Evolutionary conservation across 176 grass and related monocot genomes (phyloP), one percentile per base, ranked within the genome.

Genomic region (Zea luxurians): DNA sequence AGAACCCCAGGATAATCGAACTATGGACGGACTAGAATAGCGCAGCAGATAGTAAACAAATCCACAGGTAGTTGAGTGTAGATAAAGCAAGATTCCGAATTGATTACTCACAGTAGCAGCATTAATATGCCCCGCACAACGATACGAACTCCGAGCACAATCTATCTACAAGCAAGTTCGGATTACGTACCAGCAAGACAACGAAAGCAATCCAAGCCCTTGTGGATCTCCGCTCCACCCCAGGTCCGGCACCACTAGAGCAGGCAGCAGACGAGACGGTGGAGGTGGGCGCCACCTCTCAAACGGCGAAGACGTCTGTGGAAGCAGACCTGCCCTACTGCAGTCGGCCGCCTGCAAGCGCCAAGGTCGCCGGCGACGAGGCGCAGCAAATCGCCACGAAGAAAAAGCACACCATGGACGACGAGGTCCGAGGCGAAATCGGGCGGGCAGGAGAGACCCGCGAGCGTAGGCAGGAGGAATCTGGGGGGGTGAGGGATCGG

Each of bases 41-140:
- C 47, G 34, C 46, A 18, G 13, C 45, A 65, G 34, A 3, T 12
- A 2, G 46, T 16, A 52, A 66, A 16, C 61, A 20, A 50, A 77
- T 13, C 75, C 27, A 11, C 60, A 17, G 17, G 8, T 37, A 64
- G 61, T 61, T 52, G 47, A 8, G 46, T 66, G 76, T 2, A 53
- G 47, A 38, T 46, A 38, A n/a, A 8, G 36, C 20, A 27, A 78
- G 62, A 78, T 78, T 78, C 62, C 36, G 76, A 53, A 42, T 53
- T 9, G 62, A 53, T 8, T 40, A 47, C 62, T 65, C 61, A 13
- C 34, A 11, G 61, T 8, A 50, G 59, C 15, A 8, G 46, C 5
- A 6, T 4, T 18, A 77, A 52, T 18, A 36, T 0, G 34, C 0
- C 18, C 47, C 44, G 8, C 45, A 0, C 12, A 66, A 65, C 10